Evolutionary conservation across 257 asterid genomes (phyloP).

Genomic region (Forsythia viridissima): DNA sequence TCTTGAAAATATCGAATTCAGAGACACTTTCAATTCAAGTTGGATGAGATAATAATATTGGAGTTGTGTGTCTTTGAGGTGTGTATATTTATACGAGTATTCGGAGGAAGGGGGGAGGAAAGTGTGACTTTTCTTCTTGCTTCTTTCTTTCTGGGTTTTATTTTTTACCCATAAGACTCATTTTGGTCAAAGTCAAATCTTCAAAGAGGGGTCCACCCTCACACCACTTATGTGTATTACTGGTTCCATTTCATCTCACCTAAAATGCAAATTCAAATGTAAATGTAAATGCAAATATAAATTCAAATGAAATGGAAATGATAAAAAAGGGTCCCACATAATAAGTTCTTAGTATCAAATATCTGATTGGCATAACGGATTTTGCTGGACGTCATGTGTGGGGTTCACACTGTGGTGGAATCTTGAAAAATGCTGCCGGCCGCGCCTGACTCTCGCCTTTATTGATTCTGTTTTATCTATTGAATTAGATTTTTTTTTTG

Average conservation of each 20-base stretch:
- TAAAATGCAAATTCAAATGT: conserved; percentile 30
- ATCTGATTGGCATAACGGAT: conserved; percentile 26
- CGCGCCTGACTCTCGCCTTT: conserved; percentile 15
- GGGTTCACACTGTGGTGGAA: conserved; percentile 26
- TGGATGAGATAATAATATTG: conserved; percentile 7
- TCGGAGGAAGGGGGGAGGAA: conserved; percentile 58
- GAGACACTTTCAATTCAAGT: conserved; percentile 21
- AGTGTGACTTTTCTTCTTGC: conserved; percentile 67
- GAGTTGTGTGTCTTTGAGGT: conserved; percentile 27
- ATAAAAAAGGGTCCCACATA: conserved; percentile 20
- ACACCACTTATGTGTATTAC: conserved; percentile 56
- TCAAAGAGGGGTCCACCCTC: conserved; percentile 50
- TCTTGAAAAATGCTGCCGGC: conserved; percentile 31
- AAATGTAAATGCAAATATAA: conserved; percentile 9
- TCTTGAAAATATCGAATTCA: not conserved
- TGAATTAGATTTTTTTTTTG: too few species aligned
- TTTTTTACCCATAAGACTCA: not conserved
- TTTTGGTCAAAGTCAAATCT: conserved; percentile 67
- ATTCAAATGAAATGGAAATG: not conserved
- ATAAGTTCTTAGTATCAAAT: conserved; percentile 7
- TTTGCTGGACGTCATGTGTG: conserved; percentile 30
- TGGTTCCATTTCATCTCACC: conserved; percentile 33
- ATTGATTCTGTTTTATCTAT: not conserved
- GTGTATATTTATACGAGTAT: conserved; percentile 35
- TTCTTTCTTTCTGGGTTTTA: conserved; percentile 19